These are phyloP conservation scores for Teunomyces barrocoloradensis DNA, from an alignment of 805 yeast species.

Conservation along the genomic window DNA sequence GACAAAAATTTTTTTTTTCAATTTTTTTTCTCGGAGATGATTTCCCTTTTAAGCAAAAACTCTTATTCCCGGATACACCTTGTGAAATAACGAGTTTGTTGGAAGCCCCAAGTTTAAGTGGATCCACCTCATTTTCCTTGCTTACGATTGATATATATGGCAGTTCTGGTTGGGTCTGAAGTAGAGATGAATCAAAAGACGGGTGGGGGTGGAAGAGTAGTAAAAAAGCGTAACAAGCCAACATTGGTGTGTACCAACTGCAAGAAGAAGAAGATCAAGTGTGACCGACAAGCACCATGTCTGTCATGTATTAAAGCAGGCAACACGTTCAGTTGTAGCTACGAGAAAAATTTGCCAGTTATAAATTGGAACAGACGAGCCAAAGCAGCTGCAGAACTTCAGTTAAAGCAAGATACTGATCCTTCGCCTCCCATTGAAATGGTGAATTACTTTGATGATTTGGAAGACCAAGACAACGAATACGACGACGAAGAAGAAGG, in stretches of 20 bases:
- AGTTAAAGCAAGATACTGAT: no score
- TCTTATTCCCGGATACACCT: not conserved
- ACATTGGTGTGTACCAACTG: conserved; percentile 30
- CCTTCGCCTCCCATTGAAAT: not conserved
- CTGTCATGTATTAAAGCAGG: conserved; percentile 23
- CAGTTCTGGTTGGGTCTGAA: not conserved
- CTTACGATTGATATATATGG: not conserved
- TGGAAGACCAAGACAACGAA: not conserved
- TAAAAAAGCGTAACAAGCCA: conserved; percentile 18
- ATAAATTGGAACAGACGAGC: no score
- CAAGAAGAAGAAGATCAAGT: conserved; percentile 30
- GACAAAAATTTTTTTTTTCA: not conserved
- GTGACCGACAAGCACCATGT: conserved; percentile 29
- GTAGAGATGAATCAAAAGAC: not conserved
- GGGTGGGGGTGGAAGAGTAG: not conserved
- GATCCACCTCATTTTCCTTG: not conserved
- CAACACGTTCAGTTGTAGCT: conserved; percentile 16
- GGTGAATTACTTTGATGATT: not conserved
- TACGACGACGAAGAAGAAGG: no score
- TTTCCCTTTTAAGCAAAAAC: not conserved
- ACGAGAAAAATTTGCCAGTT: conserved; percentile 10
- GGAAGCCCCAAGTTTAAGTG: not conserved
- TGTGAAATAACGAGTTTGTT: not conserved
- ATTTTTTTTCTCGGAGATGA: not conserved
- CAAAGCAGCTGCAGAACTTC: no score